Percentiles rank a stretch among this genome's conserved stretches.
These are phyloP conservation scores for Solanum corneliomulleri DNA, from an alignment of 257 asterid genomes.

Conservation along the genomic window DNA sequence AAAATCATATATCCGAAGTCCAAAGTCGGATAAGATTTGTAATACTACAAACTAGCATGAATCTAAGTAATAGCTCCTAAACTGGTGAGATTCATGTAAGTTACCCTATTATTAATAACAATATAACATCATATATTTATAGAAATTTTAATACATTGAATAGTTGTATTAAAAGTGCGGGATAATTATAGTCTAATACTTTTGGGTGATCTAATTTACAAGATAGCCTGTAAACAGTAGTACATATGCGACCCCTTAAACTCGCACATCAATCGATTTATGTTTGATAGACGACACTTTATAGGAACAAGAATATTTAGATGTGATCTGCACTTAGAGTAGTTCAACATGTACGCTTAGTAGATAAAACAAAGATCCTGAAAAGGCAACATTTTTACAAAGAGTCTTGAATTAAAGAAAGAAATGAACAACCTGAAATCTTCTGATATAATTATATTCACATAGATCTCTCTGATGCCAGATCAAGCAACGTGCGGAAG, in stretches of 20 bases:
- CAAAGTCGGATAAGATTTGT: neutral
- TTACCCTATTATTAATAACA: neutral
- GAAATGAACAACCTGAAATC: neutral
- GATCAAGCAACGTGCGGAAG: constrained; percentile 68
- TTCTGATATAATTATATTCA: neutral
- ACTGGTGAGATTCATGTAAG: rapidly evolving
- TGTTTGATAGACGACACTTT: neutral
- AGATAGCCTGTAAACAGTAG: neutral
- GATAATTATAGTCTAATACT: neutral
- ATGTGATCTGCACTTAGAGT: neutral
- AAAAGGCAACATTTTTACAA: neutral
- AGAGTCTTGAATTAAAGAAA: neutral
- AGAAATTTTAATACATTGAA: neutral
- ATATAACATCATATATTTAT: neutral
- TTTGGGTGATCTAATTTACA: neutral
- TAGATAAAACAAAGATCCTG: neutral
- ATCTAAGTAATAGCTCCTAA: neutral
- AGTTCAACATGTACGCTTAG: neutral
- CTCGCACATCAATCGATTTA: neutral
- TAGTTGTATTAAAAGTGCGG: neutral
- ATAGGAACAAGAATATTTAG: neutral
- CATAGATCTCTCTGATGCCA: constrained; percentile 40
- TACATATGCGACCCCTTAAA: neutral
- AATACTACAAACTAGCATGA: neutral
- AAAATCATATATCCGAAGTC: neutral